These are phyloP conservation scores for Rhizoclosmatium sp. DNA, from an alignment of 192 early-diverging fungal genomes.

Conservation along the genomic window DNA sequence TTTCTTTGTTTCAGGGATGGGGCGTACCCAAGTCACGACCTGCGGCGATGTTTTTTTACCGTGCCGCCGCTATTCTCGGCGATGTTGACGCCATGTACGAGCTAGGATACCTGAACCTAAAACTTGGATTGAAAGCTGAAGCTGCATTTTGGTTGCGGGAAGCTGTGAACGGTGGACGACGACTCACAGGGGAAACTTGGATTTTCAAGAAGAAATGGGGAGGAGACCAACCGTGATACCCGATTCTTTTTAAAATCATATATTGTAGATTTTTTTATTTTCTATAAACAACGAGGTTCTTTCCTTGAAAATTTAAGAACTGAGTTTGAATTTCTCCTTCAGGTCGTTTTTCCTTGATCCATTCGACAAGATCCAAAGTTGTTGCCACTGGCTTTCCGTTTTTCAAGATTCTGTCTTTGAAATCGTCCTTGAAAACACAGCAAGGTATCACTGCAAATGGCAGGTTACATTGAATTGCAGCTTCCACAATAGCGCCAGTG, in stretches of 20 bases:
- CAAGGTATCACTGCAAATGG: constrained; percentile 68
- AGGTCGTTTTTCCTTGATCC: constrained; percentile 28
- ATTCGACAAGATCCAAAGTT: constrained; percentile 27
- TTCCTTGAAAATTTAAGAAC: constrained; percentile 35
- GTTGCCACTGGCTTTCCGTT: constrained; percentile 25
- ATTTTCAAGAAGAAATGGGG: constrained; percentile 50
- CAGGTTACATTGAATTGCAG: constrained; percentile 50
- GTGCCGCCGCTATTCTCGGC: constrained; percentile 39
- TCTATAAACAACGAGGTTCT: constrained; percentile 24
- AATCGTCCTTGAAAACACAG: constrained; percentile 65
- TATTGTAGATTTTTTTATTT: neutral
- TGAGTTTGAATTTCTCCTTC: neutral
- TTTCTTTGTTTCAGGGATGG: constrained; percentile 46
- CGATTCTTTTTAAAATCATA: neutral
- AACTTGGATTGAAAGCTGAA: constrained; percentile 24
- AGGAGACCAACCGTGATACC: constrained; percentile 16
- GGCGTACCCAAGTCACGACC: constrained; percentile 36
- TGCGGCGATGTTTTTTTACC: constrained; percentile 43
- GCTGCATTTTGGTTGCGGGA: constrained; percentile 47
- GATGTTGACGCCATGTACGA: constrained; percentile 42
- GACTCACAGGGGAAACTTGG: constrained; percentile 42
- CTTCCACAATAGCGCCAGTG: constrained; percentile 65
- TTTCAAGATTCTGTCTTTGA: constrained; percentile 50
- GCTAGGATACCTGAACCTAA: constrained; percentile 30
- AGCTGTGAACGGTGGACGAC: constrained; percentile 26